Evolutionary conservation across 768 basidiomycete genomes (phyloP), one percentile per base, ranked within the genome.

Genomic region (Hortiboletus campestris): DNA sequence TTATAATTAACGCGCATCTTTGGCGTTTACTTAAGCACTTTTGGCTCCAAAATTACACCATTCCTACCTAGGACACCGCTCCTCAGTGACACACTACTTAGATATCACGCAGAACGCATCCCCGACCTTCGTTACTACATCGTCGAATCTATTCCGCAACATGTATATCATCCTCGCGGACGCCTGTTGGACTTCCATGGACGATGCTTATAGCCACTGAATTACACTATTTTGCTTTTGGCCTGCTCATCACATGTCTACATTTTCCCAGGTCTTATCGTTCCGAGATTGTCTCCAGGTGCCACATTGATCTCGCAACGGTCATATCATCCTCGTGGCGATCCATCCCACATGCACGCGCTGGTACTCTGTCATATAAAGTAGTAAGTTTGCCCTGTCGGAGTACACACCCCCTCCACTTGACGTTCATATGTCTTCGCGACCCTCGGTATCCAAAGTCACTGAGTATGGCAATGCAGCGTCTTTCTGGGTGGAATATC

Each of bases 401-500:
- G 43, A 38, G 41, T 16, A n/a, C 47, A 25, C 43, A 35, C 25
- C 32, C 38, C 28, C 12, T 39, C 14, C 7, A 25, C 40, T 38
- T 29, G 28, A 41, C 29, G 32, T 43, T 42, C 49, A 74, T 53
- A 81, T 83, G 78, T 66, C 73, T 46, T 64, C 73, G 47, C 78
- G 78, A 49, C 80, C 83, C 17, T 72, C 55, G 36, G 78, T 85
- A 46, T 60, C 72, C 12, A 55, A 65, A 34, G 71, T 82, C 16
- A 75, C 71, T 4, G 78, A 84, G 67, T 85, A 82, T 60, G 86
- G 85, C 32, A 80, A 78, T 62, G 71, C 75, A 25, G 68, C 72
- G 4, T 77, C 75, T 13, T 87, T 84, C 68, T 87, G 85, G 86
- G 81, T 84, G 28, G 86, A 88, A 67, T 87, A 85, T 63, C 83